Evolutionary conservation across 1,284 basidiomycete genomes (phyloP).

Genomic region (Quambalaria eucalypti): DNA sequence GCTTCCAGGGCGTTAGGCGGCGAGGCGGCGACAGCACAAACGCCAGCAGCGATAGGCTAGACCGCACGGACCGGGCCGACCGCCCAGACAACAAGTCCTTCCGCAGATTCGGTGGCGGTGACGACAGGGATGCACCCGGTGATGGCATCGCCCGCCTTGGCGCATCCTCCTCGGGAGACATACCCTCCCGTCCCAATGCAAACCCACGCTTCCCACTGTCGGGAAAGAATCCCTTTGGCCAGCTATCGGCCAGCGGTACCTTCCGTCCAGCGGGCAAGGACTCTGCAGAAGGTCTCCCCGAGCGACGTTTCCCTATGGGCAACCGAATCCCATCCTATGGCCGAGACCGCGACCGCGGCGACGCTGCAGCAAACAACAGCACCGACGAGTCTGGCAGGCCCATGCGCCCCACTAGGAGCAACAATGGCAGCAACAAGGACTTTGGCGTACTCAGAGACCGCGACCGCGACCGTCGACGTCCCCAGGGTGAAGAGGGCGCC

Average conservation of each 20-base stretch:
- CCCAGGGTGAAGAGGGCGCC: constrained; percentile 6
- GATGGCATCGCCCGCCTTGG: constrained; percentile 4
- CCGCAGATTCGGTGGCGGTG: not conserved
- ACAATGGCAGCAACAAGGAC: not conserved
- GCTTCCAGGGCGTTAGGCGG: not conserved
- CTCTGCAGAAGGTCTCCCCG: not conserved
- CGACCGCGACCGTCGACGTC: constrained; percentile 6
- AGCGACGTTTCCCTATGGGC: not conserved
- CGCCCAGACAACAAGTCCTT: not conserved
- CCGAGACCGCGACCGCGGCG: not conserved
- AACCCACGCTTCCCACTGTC: constrained; percentile 18
- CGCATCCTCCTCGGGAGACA: not conserved
- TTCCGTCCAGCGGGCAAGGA: constrained; percentile 34
- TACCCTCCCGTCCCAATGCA: constrained; percentile 3
- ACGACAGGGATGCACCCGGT: constrained; percentile 19
- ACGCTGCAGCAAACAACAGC: not conserved
- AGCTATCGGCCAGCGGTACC: constrained; percentile 33
- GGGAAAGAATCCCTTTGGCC: constrained; percentile 38
- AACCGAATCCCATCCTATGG: not conserved
- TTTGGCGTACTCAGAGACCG: constrained; percentile 21
- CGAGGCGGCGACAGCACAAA: not conserved
- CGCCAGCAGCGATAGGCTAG: not conserved
- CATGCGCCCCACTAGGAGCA: not conserved
- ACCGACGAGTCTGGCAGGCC: not conserved
- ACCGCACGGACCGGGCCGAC: not conserved